phyloP scores from a whole-genome alignment of 2,329 filamentous ascomycete genomes.

The Metarhizium guizhouense region DNA sequence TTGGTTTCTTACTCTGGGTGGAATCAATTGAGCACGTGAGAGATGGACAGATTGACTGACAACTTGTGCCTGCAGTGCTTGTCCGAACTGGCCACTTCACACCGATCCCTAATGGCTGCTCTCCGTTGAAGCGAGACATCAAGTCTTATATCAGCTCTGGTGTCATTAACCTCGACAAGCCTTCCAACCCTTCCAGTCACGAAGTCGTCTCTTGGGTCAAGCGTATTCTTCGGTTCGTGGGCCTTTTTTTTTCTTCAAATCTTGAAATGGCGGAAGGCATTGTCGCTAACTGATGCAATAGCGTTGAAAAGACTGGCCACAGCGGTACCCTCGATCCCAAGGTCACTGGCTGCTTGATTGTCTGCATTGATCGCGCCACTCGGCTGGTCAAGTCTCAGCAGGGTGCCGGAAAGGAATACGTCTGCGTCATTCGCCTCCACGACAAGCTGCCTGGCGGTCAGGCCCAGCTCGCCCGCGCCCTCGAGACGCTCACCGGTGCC shows the following conservation, averaged over 20 bases:
- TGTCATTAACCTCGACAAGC: slow-evolving; percentile 84
- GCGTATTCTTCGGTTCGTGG: slow-evolving; percentile 74
- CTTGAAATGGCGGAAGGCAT: not conserved
- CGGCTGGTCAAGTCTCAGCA: slow-evolving; percentile 98
- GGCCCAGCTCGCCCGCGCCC: slow-evolving; percentile 82
- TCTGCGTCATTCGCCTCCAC: slow-evolving; percentile 89
- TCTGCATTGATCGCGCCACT: slow-evolving; percentile 93
- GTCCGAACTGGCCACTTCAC: slow-evolving; percentile 95
- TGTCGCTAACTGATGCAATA: slow-evolving; percentile 10
- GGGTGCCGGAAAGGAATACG: slow-evolving; percentile 98
- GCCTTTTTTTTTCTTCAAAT: not conserved
- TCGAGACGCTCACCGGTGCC: slow-evolving; percentile 93
- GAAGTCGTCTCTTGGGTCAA: slow-evolving; percentile 99
- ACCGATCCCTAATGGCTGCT: slow-evolving; percentile 86
- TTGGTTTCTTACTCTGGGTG: not conserved
- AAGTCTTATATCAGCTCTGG: slow-evolving; percentile 96
- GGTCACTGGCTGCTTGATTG: slow-evolving; percentile 91
- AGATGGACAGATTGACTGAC: slow-evolving; percentile 5
- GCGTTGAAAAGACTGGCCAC: slow-evolving; percentile 86
- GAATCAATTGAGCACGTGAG: not conserved
- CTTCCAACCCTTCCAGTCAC: slow-evolving; percentile 94
- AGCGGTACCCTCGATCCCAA: slow-evolving; percentile 97
- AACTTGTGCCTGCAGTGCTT: slow-evolving; percentile 50
- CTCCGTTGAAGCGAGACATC: slow-evolving; percentile 85
- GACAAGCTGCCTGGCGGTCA: slow-evolving; percentile 91